These are phyloP conservation scores for Leccinum pseudoinsigne DNA, from an alignment of 1,284 basidiomycete species.

Conservation along the genomic window DNA sequence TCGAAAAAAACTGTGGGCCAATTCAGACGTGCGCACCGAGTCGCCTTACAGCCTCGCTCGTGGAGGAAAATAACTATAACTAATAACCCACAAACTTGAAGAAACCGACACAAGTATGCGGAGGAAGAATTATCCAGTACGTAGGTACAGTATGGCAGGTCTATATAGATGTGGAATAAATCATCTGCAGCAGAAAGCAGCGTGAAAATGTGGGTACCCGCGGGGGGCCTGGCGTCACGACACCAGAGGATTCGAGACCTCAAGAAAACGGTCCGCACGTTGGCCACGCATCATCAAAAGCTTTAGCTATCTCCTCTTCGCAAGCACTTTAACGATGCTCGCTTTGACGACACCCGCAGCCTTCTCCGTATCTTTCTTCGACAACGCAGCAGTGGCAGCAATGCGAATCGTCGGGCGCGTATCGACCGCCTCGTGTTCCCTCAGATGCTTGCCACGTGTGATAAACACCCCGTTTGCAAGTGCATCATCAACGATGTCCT, in stretches of 20 bases:
- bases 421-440: constrained; percentile 83
- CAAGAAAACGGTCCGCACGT: neutral
- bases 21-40: neutral
- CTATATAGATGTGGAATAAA: neutral
- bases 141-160: neutral
- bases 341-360: constrained; percentile 76
- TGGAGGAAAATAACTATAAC: neutral
- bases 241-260: neutral
- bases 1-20: neutral
- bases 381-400: constrained; percentile 76
- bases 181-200: neutral
- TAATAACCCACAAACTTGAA: neutral
- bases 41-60: neutral
- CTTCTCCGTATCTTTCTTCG: constrained; percentile 91
- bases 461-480: constrained; percentile 79
- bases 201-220: neutral
- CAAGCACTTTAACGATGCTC: constrained; percentile 71
- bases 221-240: neutral
- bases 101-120: neutral
- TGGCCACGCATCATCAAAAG: neutral
- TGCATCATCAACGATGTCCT: constrained; percentile 88
- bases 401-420: constrained; percentile 86
- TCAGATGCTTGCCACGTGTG: constrained; percentile 78
- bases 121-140: neutral
- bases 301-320: constrained; percentile 40